Conservation (phyloP, 192 early-diverging fungal genomes). For the Coemansia sp. region DNA sequence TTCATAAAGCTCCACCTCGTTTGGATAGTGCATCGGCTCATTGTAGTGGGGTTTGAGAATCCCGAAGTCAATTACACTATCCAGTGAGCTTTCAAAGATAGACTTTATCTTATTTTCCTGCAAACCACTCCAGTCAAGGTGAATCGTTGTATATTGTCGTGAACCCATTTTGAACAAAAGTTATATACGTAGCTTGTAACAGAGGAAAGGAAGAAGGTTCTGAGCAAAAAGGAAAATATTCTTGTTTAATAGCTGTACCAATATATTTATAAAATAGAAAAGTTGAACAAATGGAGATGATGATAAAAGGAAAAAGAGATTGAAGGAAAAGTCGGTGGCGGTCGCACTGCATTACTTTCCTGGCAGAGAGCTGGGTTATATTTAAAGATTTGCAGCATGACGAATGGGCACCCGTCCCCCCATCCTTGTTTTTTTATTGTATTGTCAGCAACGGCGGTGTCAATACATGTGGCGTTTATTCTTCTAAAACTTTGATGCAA, state of each 20-base stretch:
- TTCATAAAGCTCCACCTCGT: conserved; percentile 50
- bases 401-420: background rate
- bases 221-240: background rate
- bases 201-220: background rate
- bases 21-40: conserved; percentile 44
- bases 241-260: background rate
- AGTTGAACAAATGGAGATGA: background rate
- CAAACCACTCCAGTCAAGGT: background rate
- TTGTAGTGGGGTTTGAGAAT: conserved; percentile 33
- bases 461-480: too few relatives aligned
- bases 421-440: background rate
- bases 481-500: too few relatives aligned
- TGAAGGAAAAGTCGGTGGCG: background rate
- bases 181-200: background rate
- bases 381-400: too few relatives aligned
- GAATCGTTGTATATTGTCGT: background rate
- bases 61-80: conserved; percentile 33
- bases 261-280: too few relatives aligned
- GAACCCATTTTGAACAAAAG: background rate
- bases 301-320: background rate
- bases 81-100: conserved; percentile 19
- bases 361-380: too few relatives aligned
- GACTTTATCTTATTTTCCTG: conserved; percentile 5
- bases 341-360: background rate
- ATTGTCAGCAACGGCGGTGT: too few relatives aligned